These are phyloP conservation scores for Saccharomycopsis fibuligera DNA, from an alignment of 805 yeast species.

Conservation along the genomic window DNA sequence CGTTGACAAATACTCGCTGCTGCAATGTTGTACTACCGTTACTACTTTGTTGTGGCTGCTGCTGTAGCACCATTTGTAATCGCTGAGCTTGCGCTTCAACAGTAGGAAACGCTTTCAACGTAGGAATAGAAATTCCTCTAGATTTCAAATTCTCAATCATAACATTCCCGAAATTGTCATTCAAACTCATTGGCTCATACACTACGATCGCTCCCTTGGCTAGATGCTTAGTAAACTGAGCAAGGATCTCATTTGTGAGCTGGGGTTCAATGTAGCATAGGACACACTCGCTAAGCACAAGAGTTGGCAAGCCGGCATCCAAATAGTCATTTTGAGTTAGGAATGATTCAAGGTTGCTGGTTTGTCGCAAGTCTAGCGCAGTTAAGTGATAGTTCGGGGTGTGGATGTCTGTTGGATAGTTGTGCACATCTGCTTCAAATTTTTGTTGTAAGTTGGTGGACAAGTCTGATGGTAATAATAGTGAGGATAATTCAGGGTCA, in stretches of 20 bases:
- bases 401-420: slow-evolving; percentile 25
- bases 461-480: no score
- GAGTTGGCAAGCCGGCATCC: slow-evolving; percentile 42
- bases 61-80: background rate
- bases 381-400: slow-evolving; percentile 43
- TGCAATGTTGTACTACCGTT: no score
- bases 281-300: slow-evolving; percentile 69
- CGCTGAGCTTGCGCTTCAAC: slow-evolving; percentile 31
- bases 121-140: slow-evolving; percentile 59
- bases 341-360: slow-evolving; percentile 22
- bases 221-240: slow-evolving; percentile 34
- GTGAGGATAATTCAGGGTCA: slow-evolving; percentile 19
- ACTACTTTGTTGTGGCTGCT: slow-evolving; percentile 18
- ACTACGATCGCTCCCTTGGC: slow-evolving; percentile 33
- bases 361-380: slow-evolving; percentile 47
- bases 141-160: slow-evolving; percentile 56
- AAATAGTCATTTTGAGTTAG: slow-evolving; percentile 24
- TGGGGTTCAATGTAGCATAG: slow-evolving; percentile 58
- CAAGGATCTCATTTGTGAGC: slow-evolving; percentile 39
- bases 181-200: slow-evolving; percentile 65
- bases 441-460: background rate
- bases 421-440: slow-evolving; percentile 1
- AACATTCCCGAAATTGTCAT: slow-evolving; percentile 58
- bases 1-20: slow-evolving; percentile 24
- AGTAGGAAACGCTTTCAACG: slow-evolving; percentile 47